These are phyloP conservation scores for Kwoniella europaea DNA, from an alignment of 768 basidiomycete genomes.

Conservation along the genomic window DNA sequence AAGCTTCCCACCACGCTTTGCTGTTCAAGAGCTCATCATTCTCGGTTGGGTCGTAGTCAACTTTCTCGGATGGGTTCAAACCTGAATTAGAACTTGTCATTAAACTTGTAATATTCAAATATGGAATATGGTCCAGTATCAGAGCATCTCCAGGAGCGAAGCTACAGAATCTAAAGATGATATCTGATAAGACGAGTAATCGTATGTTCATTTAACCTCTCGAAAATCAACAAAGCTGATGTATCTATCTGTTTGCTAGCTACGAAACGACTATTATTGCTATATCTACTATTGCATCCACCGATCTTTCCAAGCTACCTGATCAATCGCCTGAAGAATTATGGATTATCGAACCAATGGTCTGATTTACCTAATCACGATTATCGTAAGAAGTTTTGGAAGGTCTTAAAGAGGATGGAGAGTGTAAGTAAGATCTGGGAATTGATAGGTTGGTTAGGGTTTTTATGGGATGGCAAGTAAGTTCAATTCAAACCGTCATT, in stretches of 20 bases:
- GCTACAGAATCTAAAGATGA: slow-evolving; percentile 43
- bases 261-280: slow-evolving; percentile 66
- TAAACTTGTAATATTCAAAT: slow-evolving; percentile 40
- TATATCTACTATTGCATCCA: slow-evolving; percentile 68
- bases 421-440: slow-evolving; percentile 68
- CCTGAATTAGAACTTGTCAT: slow-evolving; percentile 70
- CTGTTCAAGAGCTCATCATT: neutral
- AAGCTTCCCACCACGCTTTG: slow-evolving; percentile 44
- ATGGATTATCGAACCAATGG: slow-evolving; percentile 85
- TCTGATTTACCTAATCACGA: slow-evolving; percentile 86
- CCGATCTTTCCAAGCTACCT: slow-evolving; percentile 80
- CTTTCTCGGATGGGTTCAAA: slow-evolving; percentile 69
- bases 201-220: slow-evolving; percentile 7
- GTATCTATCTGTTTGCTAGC: slow-evolving; percentile 60
- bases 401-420: slow-evolving; percentile 69
- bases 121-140: slow-evolving; percentile 28
- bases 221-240: neutral
- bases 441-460: slow-evolving; percentile 77
- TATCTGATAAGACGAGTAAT: slow-evolving; percentile 7
- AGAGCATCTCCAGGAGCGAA: slow-evolving; percentile 50
- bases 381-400: slow-evolving; percentile 74
- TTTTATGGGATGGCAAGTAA: slow-evolving; percentile 84
- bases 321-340: slow-evolving; percentile 71
- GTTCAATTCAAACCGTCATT: no score
- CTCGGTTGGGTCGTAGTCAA: slow-evolving; percentile 60